phyloP scores from a whole-genome alignment of 306 rosid genomes.

The Fragaria ananassa region DNA sequence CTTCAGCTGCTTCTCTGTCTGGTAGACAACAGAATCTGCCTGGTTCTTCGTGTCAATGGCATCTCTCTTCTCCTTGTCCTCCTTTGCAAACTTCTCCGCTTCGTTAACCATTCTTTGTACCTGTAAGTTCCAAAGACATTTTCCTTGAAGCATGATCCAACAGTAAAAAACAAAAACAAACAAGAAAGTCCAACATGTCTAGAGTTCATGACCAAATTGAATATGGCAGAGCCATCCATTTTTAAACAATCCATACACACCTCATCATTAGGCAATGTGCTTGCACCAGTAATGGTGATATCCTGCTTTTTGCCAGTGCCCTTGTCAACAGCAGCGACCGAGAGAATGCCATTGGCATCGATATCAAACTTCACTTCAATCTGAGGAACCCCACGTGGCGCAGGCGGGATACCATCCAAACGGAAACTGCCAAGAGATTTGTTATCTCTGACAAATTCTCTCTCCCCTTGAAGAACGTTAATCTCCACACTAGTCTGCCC shows the following conservation, averaged over 20 bases:
- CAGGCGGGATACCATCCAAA: constrained; percentile 88
- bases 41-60: constrained; percentile 91
- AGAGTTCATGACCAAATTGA: not conserved
- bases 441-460: constrained; percentile 90
- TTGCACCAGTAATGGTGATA: constrained; percentile 89
- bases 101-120: constrained; percentile 79
- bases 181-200: not conserved
- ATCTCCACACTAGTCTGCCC: constrained; percentile 96
- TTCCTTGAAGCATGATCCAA: not conserved
- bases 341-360: constrained; percentile 86
- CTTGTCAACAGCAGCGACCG: constrained; percentile 79
- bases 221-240: not conserved
- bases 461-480: constrained; percentile 86
- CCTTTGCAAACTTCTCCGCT: constrained; percentile 75
- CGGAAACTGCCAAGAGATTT: constrained; percentile 95
- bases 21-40: constrained; percentile 89
- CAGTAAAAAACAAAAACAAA: not conserved
- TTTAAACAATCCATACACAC: constrained; percentile 25
- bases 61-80: constrained; percentile 93
- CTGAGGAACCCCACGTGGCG: constrained; percentile 93
- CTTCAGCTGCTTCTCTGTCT: constrained; percentile 89
- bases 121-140: constrained; percentile 33
- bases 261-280: constrained; percentile 90
- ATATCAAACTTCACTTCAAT: constrained; percentile 92
- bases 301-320: constrained; percentile 93